Base-by-base conservation (phyloP, 1,139 yeast species). In the Hansenula lynferdii region DNA sequence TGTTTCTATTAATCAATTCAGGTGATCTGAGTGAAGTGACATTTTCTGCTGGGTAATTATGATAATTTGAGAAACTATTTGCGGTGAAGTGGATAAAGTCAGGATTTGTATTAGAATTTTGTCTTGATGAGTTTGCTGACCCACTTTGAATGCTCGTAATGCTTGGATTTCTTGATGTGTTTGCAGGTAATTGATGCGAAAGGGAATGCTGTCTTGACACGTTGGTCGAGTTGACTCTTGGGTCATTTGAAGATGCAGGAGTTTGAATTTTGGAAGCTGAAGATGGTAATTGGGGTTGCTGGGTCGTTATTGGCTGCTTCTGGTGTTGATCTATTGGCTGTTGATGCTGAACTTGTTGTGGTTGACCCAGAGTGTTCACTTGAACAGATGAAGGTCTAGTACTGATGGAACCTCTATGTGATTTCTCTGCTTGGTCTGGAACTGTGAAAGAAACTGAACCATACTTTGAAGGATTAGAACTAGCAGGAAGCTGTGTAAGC, bases 331-430 rank as follows among this genome's bases (percentile, higher is more conserved):
- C 28, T 50, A 12, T 35, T 16, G 35, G 28, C 19, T 23, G 32
- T 16, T 31, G 27, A 23, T 24, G 35, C 21, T 31, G 41, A 25
- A 14, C 41, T 37, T 47, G 49, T 26, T 24, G 24, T 14, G 16
- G 14, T 23, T 31, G 34, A 2, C 37, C 31, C 33, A 44, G 33
- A 9, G 42, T 39, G 37, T 36, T 38, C 35, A 52, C 42, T 26
- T 51, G 57, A 8, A 58, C 52, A 16, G 60, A 57, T 3, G 70
- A 64, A 5, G 72, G 70, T 40, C 67, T 56, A 2, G 70, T 66
- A 38, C 74, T 67, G 37, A 73, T 71, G 3, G 78, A 72, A 15
- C 76, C 75, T 39, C 80, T 55, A 45, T 72, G 75, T 0, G 61
- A 50, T 39, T 65, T 64, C 30, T 56, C 62, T n/a, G 51, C 49